phyloP scores from a whole-genome alignment of 257 asterid genomes.

The Nicotiana tabacum region DNA sequence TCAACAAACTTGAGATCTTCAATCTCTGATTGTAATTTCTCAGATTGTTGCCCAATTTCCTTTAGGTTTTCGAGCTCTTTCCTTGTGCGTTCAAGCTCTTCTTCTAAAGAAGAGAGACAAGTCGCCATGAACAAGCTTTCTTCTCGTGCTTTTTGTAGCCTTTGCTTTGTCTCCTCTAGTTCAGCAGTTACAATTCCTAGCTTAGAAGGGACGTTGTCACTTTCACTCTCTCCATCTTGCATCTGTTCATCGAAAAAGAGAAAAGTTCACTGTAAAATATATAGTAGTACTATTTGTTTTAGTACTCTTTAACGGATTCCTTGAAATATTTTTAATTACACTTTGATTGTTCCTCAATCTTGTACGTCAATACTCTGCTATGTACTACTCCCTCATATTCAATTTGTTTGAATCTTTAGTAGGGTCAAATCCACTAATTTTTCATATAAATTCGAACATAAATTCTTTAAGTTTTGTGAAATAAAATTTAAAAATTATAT shows the following conservation, averaged over 20 bases:
- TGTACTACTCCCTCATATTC: too few species aligned
- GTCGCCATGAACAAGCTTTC: constrained; percentile 54
- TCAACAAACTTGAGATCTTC: constrained; percentile 49
- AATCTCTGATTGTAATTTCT: constrained; percentile 5
- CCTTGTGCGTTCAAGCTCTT: constrained; percentile 58
- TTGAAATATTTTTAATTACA: background rate
- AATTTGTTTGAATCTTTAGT: too few species aligned
- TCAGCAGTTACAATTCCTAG: constrained; percentile 23
- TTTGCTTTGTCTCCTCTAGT: constrained; percentile 61
- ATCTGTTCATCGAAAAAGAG: constrained; percentile 23
- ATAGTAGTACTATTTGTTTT: too few species aligned
- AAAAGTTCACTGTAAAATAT: background rate
- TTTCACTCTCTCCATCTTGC: constrained; percentile 27
- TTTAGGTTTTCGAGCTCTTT: constrained; percentile 46
- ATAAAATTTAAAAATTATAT: too few species aligned
- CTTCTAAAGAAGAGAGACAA: constrained; percentile 48
- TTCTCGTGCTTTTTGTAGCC: constrained; percentile 50
- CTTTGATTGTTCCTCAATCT: too few species aligned
- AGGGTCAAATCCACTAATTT: too few species aligned
- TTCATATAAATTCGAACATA: too few species aligned
- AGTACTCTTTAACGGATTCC: background rate
- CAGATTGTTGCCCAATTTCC: background rate
- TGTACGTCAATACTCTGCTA: too few species aligned
- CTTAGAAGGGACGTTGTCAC: background rate
- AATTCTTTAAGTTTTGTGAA: too few species aligned